These are phyloP conservation scores for Aspergillus panamensis DNA, from an alignment of 495 filamentous ascomycete species.

Conservation along the genomic window DNA sequence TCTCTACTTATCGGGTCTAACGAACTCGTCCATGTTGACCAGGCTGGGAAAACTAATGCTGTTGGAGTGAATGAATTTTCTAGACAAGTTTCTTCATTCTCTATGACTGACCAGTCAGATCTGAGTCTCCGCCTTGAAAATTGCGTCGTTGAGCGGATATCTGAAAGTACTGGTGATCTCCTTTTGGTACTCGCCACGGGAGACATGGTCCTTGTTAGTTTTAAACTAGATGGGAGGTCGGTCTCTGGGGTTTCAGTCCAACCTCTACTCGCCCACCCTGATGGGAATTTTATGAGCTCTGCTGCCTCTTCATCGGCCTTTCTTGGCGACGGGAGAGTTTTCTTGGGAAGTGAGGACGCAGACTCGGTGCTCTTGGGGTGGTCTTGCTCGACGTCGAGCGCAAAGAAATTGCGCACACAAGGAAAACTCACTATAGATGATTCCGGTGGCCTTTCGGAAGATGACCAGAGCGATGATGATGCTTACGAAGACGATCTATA, in stretches of 20 bases:
- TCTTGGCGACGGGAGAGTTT: conserved; percentile 68
- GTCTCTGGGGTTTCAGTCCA: conserved; percentile 79
- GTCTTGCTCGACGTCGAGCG: conserved; percentile 53
- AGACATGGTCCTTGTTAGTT: conserved; percentile 68
- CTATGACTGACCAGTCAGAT: conserved; percentile 79
- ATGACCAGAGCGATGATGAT: conserved; percentile 59
- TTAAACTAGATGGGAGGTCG: conserved; percentile 87
- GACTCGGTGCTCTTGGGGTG: conserved; percentile 81
- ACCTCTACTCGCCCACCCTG: conserved; percentile 54
- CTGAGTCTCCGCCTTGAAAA: conserved; percentile 76
- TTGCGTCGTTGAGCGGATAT: conserved; percentile 73
- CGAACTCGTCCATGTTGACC: conserved; percentile 92
- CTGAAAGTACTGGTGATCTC: conserved; percentile 70
- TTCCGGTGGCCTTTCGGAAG: conserved; percentile 36
- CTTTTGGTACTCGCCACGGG: conserved; percentile 80
- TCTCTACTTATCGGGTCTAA: conserved; percentile 83
- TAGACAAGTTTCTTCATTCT: conserved; percentile 71
- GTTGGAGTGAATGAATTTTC: conserved; percentile 93
- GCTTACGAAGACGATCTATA: conserved; percentile 75
- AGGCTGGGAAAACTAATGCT: conserved; percentile 87
- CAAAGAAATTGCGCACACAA: conserved; percentile 45
- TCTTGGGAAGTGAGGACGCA: conserved; percentile 80
- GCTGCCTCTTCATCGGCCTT: conserved; percentile 65
- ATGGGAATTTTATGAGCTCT: conserved; percentile 57
- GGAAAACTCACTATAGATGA: conserved; percentile 49